Evolutionary conservation across 495 filamentous ascomycete genomes (phyloP).

Genomic region (Penicillium cosmopolitanum): DNA sequence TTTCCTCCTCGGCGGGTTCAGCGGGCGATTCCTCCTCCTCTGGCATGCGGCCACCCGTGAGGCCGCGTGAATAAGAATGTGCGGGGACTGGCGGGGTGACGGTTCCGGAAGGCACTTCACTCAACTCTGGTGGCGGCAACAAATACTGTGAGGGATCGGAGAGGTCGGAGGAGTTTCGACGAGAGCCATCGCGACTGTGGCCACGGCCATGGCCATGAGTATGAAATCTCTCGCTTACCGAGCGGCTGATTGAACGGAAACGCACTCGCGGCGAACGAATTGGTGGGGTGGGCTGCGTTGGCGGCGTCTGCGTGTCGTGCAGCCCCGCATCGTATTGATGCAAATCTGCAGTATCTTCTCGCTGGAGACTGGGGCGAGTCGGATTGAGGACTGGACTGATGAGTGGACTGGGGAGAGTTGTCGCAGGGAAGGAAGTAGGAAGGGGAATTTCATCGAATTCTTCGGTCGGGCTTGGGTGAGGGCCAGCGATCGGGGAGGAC

Average conservation of each 20-base stretch:
- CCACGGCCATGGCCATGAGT: slow-evolving; percentile 2
- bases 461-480: slow-evolving; percentile 32
- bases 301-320: slow-evolving; percentile 11
- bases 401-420: not conserved
- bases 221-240: slow-evolving; percentile 15
- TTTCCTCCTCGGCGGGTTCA: slow-evolving; percentile 14
- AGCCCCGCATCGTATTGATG: slow-evolving; percentile 21
- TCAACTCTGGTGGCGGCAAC: slow-evolving; percentile 22
- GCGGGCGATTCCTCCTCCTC: not conserved
- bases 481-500: slow-evolving; percentile 25
- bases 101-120: slow-evolving; percentile 26
- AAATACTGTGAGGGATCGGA: slow-evolving; percentile 18
- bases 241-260: slow-evolving; percentile 30
- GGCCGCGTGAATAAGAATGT: slow-evolving; percentile 23
- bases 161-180: slow-evolving; percentile 11
- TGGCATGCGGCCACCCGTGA: slow-evolving; percentile 13
- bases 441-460: slow-evolving; percentile 30
- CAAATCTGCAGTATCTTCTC: slow-evolving; percentile 22
- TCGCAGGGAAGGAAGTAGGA: slow-evolving; percentile 6
- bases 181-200: slow-evolving; percentile 1
- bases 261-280: slow-evolving; percentile 29
- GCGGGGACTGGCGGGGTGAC: slow-evolving; percentile 34
- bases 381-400: not conserved
- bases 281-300: not conserved
- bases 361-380: slow-evolving; percentile 23